Evolutionary conservation across 2,329 filamentous ascomycete genomes (phyloP).

Genomic region (Diplocarpon mali): DNA sequence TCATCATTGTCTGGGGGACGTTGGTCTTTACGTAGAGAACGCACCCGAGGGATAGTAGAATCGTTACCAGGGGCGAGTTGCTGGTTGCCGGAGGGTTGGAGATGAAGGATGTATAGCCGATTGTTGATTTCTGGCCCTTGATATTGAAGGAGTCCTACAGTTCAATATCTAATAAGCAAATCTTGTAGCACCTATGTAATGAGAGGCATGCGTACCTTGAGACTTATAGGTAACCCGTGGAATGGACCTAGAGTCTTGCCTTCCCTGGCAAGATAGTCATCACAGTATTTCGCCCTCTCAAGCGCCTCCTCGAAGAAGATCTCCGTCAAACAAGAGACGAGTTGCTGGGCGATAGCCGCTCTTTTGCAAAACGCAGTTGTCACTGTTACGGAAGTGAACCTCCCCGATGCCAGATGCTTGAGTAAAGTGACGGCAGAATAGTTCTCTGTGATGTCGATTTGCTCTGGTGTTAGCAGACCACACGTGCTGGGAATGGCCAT

Average conservation of each 20-base stretch:
- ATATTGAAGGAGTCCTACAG: constrained; percentile 52
- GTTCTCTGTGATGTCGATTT: constrained; percentile 4
- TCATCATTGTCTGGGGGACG: constrained; percentile 56
- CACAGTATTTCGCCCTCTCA: constrained; percentile 4
- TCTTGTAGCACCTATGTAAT: no score
- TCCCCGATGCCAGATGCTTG: constrained; percentile 1
- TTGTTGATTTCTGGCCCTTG: constrained; percentile 67
- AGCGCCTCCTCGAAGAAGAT: constrained; percentile 6
- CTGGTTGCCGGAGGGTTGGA: constrained; percentile 49
- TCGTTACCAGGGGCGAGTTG: constrained; percentile 59
- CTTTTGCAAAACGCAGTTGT: constrained; percentile 5
- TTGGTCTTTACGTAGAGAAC: constrained; percentile 89
- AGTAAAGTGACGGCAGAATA: constrained; percentile 1
- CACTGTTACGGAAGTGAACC: constrained; percentile 1
- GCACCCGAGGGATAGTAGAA: constrained; percentile 75
- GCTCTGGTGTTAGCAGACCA: constrained; percentile 1
- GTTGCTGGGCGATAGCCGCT: constrained; percentile 5
- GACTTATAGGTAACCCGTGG: constrained; percentile 12
- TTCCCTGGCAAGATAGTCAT: constrained; percentile 4
- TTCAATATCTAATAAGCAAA: no score
- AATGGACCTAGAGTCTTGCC: constrained; percentile 9
- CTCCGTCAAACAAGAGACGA: constrained; percentile 4
- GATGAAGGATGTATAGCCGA: constrained; percentile 60
- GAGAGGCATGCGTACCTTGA: constrained; percentile 5
- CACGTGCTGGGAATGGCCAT: constrained; percentile 1